A percentile compares a stretch with the other conserved stretches of the same genome.
phyloP scores from a whole-genome alignment of 2,329 filamentous ascomycete species.

The Scedosporium aurantiacum region DNA sequence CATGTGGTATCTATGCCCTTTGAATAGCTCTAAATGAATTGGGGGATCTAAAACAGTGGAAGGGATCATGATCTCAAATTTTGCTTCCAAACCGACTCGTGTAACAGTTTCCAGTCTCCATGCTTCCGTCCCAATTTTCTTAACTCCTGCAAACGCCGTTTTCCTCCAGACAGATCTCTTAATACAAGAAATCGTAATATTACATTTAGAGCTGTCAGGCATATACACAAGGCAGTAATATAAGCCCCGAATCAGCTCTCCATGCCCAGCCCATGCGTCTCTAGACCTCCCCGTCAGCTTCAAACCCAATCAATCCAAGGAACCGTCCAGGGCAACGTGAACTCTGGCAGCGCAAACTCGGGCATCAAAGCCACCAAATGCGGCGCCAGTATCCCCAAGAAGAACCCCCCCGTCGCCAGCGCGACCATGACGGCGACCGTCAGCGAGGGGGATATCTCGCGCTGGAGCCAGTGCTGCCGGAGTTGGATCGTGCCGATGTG shows the following conservation, averaged over 20 bases:
- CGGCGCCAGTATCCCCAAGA: slow-evolving; percentile 9
- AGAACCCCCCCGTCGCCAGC: slow-evolving; percentile 15
- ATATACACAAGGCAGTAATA: neutral
- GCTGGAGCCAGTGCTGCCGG: slow-evolving; percentile 20
- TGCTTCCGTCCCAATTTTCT: neutral
- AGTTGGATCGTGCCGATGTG: slow-evolving; percentile 20
- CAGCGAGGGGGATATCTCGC: slow-evolving; percentile 15
- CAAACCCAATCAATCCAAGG: neutral
- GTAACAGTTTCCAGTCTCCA: neutral
- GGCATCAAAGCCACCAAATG: slow-evolving; percentile 1
- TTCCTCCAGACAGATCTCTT: neutral
- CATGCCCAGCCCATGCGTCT: neutral
- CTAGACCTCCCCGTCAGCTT: neutral
- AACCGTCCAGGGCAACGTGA: neutral
- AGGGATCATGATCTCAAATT: no score
- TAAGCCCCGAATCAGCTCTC: neutral
- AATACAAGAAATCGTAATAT: neutral
- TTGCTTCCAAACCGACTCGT: neutral
- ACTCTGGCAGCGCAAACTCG: neutral
- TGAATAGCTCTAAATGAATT: neutral
- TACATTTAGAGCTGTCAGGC: neutral
- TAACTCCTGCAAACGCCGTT: neutral
- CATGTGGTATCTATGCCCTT: neutral
- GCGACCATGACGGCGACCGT: slow-evolving; percentile 13
- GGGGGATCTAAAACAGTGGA: no score